These are phyloP conservation scores for Aciculoconidium aculeatum DNA, from an alignment of 805 yeast species.

Conservation along the genomic window DNA sequence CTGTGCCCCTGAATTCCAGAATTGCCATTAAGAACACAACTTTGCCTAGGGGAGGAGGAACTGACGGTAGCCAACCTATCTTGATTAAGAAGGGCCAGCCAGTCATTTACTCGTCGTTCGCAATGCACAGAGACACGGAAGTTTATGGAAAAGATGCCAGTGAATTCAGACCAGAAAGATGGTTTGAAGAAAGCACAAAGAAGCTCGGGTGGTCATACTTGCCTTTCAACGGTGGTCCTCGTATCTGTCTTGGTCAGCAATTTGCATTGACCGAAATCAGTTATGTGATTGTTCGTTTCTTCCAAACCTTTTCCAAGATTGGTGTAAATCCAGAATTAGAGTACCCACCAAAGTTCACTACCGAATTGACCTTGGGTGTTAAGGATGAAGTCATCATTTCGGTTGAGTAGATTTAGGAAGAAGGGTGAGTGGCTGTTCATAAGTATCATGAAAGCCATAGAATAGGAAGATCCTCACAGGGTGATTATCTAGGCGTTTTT, in stretches of 20 bases:
- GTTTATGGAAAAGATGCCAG: slow-evolving; percentile 28
- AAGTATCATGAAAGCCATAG: background rate
- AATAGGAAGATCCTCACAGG: background rate
- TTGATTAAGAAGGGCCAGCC: slow-evolving; percentile 34
- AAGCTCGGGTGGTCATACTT: slow-evolving; percentile 18
- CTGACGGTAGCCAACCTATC: slow-evolving; percentile 19
- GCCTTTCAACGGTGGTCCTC: slow-evolving; percentile 20
- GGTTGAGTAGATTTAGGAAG: no score
- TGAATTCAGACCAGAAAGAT: slow-evolving; percentile 32
- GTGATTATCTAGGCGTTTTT: no score
- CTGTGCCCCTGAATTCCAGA: slow-evolving; percentile 19
- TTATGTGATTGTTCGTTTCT: slow-evolving; percentile 14
- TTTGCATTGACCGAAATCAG: slow-evolving; percentile 19
- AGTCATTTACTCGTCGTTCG: slow-evolving; percentile 32
- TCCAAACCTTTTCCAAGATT: slow-evolving; percentile 12
- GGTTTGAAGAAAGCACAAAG: slow-evolving; percentile 15
- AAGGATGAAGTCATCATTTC: slow-evolving; percentile 2
- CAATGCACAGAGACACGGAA: slow-evolving; percentile 34
- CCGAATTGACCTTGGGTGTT: slow-evolving; percentile 2
- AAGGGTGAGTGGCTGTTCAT: no score
- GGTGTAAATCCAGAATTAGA: slow-evolving; percentile 1
- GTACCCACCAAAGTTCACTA: slow-evolving; percentile 3
- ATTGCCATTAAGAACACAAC: slow-evolving; percentile 17
- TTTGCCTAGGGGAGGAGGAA: slow-evolving; percentile 23
- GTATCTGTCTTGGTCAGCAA: slow-evolving; percentile 21